phyloP scores from a whole-genome alignment of 306 rosid genomes.

The Corylus americana region DNA sequence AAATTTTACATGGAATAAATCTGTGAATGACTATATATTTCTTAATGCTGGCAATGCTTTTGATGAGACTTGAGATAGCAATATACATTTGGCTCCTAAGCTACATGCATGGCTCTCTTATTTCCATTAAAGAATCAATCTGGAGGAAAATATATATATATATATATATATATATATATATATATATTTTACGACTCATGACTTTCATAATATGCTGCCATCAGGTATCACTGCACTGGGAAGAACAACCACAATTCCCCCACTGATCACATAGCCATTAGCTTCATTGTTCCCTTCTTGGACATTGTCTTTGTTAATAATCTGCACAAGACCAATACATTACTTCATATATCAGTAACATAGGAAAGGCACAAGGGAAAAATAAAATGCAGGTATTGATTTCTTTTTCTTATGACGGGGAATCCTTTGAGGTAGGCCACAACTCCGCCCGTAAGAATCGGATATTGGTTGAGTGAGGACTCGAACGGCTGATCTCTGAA shows the following conservation, averaged over 20 bases:
- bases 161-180: too few relatives aligned
- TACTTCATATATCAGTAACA: not conserved
- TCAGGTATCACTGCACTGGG: conserved; percentile 33
- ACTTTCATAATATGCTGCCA: conserved; percentile 30
- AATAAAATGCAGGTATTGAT: not conserved
- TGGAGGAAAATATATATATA: not conserved
- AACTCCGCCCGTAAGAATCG: too few relatives aligned
- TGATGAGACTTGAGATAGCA: not conserved
- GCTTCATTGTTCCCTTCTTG: conserved; percentile 36
- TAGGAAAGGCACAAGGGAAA: not conserved
- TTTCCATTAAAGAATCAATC: not conserved
- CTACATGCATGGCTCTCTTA: not conserved
- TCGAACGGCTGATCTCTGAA: too few relatives aligned
- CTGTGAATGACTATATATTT: not conserved
- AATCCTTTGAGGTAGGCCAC: too few relatives aligned
- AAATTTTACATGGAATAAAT: not conserved
- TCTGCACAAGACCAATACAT: conserved; percentile 23
- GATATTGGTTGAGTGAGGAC: too few relatives aligned
- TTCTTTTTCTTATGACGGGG: too few relatives aligned
- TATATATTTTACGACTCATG: not conserved
- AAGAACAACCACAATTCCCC: conserved; percentile 38
- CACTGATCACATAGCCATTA: conserved; percentile 34
- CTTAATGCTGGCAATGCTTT: not conserved
- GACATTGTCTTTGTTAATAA: conserved; percentile 41
- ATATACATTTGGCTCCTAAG: not conserved